Percentiles rank a stretch among this genome's conserved stretches.
Conservation (phyloP, 1,284 basidiomycete species). For the Ceratobasidium sp. region DNA sequence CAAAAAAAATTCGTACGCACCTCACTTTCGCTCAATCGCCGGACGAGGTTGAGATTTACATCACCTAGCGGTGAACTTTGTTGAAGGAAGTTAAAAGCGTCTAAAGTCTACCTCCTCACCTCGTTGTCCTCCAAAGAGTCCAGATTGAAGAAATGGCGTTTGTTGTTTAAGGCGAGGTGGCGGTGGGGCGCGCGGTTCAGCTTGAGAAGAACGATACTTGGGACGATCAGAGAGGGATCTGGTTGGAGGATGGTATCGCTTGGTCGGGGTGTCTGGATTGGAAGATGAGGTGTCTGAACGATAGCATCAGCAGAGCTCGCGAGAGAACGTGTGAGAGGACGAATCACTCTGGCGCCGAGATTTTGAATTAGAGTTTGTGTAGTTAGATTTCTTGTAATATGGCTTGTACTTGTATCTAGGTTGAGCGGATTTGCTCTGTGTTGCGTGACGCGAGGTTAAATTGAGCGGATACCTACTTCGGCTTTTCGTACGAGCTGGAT, state of each 20-base stretch:
- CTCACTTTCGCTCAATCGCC: background rate
- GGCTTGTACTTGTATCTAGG: slow-evolving; percentile 17
- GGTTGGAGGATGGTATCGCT: background rate
- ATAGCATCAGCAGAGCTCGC: background rate
- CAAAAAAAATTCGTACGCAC: background rate
- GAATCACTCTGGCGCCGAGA: background rate
- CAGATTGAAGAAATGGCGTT: background rate
- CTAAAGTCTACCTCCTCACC: background rate
- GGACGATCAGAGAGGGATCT: background rate
- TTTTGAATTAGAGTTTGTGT: background rate
- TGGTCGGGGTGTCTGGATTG: background rate
- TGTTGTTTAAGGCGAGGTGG: background rate
- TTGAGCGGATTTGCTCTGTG: background rate
- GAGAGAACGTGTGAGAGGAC: no score
- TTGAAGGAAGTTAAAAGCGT: background rate
- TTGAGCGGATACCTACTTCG: background rate
- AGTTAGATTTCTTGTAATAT: slow-evolving; percentile 10
- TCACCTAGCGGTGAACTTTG: background rate
- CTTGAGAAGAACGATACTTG: background rate
- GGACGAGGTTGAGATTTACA: slow-evolving; percentile 1
- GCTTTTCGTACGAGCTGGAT: background rate
- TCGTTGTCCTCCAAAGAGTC: slow-evolving; percentile 22
- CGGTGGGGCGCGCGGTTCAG: background rate
- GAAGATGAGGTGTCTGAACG: slow-evolving; percentile 3
- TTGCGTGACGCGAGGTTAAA: background rate